Base-by-base conservation (phyloP, 2,329 filamentous ascomycete species). In the Lasiodiplodia gonubiensis region DNA sequence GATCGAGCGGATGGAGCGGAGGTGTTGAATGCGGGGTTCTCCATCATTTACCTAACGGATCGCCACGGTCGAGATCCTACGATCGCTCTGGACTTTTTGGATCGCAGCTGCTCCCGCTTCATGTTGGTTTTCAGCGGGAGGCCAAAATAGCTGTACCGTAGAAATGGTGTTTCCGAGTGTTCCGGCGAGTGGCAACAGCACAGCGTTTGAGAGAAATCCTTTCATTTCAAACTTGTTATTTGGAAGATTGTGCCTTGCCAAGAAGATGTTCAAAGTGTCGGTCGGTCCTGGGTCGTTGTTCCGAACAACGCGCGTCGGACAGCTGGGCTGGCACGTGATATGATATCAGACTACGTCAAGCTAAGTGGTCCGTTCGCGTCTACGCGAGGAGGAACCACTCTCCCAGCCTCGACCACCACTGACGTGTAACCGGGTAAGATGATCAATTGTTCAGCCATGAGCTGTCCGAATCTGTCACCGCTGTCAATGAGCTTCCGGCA, bases 321-420 rank as follows among this genome's bases (percentile, higher is more conserved):
- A 16, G 33, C 16, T 27, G 25, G 39, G 12, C 27, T 11, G 4
- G 57, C 59, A 63, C 59, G 59, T 63, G 59, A 63, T n/a, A 63
- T 63, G 59, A 63, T 63, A 63, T 63, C 59, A 63, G 59, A 23
- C 59, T 35, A 63, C 59, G 59, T 63, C 59, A 63, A 33, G 30
- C 3, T 3, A 7, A 18, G 16, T 63, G 59, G 59, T 37, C 59
- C 59, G 59, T 35, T n/a, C 46, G 4, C 46, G n/a, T 6, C 23
- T 27, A 63, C 42, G 42, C 59, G 59, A 63, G 30, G 53, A 54
- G 25, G 18, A 25, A 51, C 59, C 39, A 49, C 59, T 52, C 18
- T 37, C n/a, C 27, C 25, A 63, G 46, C 59, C 59, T 25, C 30
- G 59, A 51, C 59, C 46, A 63, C 0, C 25, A 25, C 27, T 51